Percentiles rank a stretch among this genome's conserved stretches.
These are phyloP conservation scores for Phytophthora fragariaefolia DNA, from an alignment of 352 stramenopile species.

Conservation along the genomic window DNA sequence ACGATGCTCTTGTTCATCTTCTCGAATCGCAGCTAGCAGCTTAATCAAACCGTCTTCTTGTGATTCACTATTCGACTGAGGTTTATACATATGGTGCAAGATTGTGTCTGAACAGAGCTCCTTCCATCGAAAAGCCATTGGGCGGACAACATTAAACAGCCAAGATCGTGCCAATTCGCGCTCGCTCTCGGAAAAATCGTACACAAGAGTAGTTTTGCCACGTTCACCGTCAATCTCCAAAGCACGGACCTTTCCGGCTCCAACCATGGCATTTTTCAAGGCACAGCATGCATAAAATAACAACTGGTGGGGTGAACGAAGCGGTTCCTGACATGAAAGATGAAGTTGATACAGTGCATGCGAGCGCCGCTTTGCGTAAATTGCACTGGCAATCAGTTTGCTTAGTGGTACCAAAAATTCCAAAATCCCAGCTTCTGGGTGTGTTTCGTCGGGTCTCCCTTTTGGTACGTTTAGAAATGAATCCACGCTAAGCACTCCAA, in stretches of 20 bases:
- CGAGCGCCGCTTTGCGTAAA: constrained; percentile 73
- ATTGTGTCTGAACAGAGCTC: constrained; percentile 67
- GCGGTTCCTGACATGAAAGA: constrained; percentile 38
- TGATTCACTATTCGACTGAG: constrained; percentile 1
- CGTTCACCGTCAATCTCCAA: constrained; percentile 57
- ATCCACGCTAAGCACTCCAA: constrained; percentile 73
- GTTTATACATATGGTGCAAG: constrained; percentile 20
- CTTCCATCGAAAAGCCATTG: constrained; percentile 46
- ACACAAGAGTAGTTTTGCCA: constrained; percentile 60
- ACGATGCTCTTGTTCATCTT: constrained; percentile 29
- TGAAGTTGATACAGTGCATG: constrained; percentile 58
- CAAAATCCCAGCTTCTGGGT: constrained; percentile 69
- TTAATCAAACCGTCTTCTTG: constrained; percentile 14
- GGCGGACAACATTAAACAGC: constrained; percentile 36
- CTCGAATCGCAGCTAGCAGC: constrained; percentile 27
- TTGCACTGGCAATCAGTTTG: constrained; percentile 49
- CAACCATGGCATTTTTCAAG: constrained; percentile 56
- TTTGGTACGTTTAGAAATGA: constrained; percentile 64
- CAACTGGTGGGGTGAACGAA: constrained; percentile 66
- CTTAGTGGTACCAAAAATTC: constrained; percentile 52
- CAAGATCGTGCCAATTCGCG: constrained; percentile 17
- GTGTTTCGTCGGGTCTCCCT: constrained; percentile 58
- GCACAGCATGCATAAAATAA: constrained; percentile 47
- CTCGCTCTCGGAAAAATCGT: constrained; percentile 61
- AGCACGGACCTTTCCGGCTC: constrained; percentile 60